Percentiles rank a stretch among this genome's conserved stretches.
Conservation (phyloP, 768 basidiomycete species). For the Suillus plorans region DNA sequence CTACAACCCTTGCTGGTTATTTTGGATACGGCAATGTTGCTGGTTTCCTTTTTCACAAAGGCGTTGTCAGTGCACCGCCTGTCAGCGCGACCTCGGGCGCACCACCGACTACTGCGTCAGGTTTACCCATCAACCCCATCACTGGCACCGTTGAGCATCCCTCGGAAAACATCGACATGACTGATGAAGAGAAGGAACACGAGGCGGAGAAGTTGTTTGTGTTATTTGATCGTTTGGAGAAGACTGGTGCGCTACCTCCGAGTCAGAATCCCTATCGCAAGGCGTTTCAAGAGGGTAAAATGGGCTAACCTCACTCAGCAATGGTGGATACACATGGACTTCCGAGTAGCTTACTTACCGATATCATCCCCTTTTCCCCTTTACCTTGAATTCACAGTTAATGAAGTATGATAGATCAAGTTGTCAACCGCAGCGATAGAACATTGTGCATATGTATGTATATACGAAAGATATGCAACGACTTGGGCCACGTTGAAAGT, state of each 20-base stretch:
- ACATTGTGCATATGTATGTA: background rate
- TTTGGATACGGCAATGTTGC: slow-evolving; percentile 96
- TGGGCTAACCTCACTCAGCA: background rate
- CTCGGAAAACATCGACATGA: slow-evolving; percentile 60
- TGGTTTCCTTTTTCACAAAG: slow-evolving; percentile 91
- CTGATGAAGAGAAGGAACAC: slow-evolving; percentile 90
- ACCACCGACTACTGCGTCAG: slow-evolving; percentile 33
- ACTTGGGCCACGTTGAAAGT: background rate
- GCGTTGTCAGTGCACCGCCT: slow-evolving; percentile 64
- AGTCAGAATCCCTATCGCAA: slow-evolving; percentile 72
- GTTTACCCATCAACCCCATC: slow-evolving; percentile 73
- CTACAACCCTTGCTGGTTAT: slow-evolving; percentile 68
- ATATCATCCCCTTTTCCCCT: background rate
- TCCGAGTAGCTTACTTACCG: background rate
- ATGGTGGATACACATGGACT: background rate
- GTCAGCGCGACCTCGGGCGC: slow-evolving; percentile 33
- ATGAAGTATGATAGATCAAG: slow-evolving; percentile 1
- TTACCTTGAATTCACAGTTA: background rate
- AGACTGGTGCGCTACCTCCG: slow-evolving; percentile 63
- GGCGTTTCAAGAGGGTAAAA: slow-evolving; percentile 46
- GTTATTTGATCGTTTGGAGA: slow-evolving; percentile 87
- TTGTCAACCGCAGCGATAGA: background rate
- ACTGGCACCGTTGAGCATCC: slow-evolving; percentile 66
- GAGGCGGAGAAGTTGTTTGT: slow-evolving; percentile 93
- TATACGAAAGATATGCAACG: slow-evolving; percentile 3